Evolutionary conservation across 306 rosid genomes (phyloP), one percentile per base, ranked within the genome.

Genomic region (Medicago ruthenica): DNA sequence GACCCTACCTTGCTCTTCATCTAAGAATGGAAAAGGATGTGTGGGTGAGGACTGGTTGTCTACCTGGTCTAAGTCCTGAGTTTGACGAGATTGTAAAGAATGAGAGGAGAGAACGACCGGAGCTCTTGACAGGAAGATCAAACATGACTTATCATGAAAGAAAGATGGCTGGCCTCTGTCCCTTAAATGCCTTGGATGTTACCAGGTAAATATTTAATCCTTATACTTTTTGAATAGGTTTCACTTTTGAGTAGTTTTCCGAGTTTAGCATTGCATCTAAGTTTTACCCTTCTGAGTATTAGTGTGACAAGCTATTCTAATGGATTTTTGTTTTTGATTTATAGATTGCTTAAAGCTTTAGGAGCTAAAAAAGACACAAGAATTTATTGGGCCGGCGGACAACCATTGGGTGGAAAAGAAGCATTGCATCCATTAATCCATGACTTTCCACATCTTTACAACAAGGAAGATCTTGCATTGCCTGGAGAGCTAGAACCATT

Each of bases 1-100:
- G 98, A 22, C 97, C 97, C 0, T 95, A 92, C 85, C 86, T 95
- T 67, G 96, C 97, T 15, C 89, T 95, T 70, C 98, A 95, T 83
- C 79, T 95, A 18, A 74, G 98, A 75, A 95, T 95, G 97, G 98
- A 95, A 83, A 95, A 89, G 84, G 98, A 95, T 22, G 98, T 95
- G 1, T 95, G 98, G 98, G 97, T 95, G 59, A 95, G 98, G 83
- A 95, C 98, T 3, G 98, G 98, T 63, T 95, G 97, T 82, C 82
- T 95, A 74, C 98, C 98, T 13, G 97, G 97, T 75, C 68, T 95
- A 77, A 89, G 86, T 81, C 85, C 51, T 0, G 87, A 89, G 67
- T 88, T 78, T 39, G 97, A 95, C 69, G 97, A 95, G 76, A 87
- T 92, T 59, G 80, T 92, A 45, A 86, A 76, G 72, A 82, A 71